A percentile compares a stretch with the other conserved stretches of the same genome.
Conservation (phyloP, 495 filamentous ascomycete genomes). For the Stereocaulon alpinum region DNA sequence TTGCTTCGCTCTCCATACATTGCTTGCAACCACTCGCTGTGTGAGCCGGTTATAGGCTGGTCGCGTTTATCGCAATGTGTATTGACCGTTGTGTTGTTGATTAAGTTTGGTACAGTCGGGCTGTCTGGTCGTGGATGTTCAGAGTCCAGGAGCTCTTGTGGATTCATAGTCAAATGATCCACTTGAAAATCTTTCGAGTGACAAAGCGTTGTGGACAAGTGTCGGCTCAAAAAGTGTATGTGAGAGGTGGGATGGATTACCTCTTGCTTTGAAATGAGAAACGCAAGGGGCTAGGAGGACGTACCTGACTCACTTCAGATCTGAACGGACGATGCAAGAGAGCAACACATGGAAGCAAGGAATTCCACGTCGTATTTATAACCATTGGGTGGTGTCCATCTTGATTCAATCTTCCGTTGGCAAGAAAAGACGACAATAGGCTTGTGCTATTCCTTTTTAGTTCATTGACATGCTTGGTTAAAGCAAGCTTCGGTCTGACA, state of each 20-base stretch:
- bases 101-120: neutral
- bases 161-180: neutral
- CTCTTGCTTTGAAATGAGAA: too few species aligned
- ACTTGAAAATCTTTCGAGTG: neutral
- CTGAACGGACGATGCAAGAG: too few species aligned
- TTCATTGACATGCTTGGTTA: too few species aligned
- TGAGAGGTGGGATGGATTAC: neutral
- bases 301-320: too few species aligned
- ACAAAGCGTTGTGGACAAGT: neutral
- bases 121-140: neutral
- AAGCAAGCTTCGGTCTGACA: too few species aligned
- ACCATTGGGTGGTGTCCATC: too few species aligned
- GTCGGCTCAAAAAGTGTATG: neutral
- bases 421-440: too few species aligned
- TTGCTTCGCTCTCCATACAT: neutral
- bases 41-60: neutral
- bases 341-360: too few species aligned
- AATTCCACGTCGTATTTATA: too few species aligned
- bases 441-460: too few species aligned
- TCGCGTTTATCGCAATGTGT: neutral
- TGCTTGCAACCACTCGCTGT: neutral
- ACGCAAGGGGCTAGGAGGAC: too few species aligned
- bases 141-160: neutral
- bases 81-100: neutral
- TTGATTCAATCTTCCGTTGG: too few species aligned